phyloP scores from a whole-genome alignment of 2,329 filamentous ascomycete species.

The Furcasterigmium furcatum region DNA sequence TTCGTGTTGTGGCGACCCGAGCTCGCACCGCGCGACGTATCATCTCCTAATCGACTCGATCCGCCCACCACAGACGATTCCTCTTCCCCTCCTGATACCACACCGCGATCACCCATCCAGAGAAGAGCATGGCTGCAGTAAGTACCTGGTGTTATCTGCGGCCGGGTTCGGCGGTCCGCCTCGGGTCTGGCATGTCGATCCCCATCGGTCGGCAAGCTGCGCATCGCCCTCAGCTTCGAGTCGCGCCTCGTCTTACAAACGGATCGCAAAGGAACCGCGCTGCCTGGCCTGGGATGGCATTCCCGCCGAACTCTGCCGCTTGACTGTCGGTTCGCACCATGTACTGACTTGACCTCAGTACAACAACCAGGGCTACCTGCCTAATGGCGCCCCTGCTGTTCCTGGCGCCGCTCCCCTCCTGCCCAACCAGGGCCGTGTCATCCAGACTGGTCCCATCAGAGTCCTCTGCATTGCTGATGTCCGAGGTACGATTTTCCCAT shows the following conservation, averaged over 20 bases:
- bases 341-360: constrained; percentile 20
- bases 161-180: too few relatives aligned
- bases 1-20: background rate
- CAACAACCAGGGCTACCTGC: constrained; percentile 56
- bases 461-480: constrained; percentile 71
- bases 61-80: constrained; percentile 6
- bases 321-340: too few relatives aligned
- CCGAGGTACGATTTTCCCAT: constrained; percentile 56
- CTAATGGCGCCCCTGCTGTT: constrained; percentile 58
- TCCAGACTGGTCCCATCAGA: constrained; percentile 63
- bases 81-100: constrained; percentile 7
- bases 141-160: constrained; percentile 2
- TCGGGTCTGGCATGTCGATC: too few relatives aligned
- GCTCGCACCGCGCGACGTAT: background rate
- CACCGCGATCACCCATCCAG: background rate
- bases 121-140: constrained; percentile 13
- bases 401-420: constrained; percentile 62
- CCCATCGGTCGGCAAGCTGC: too few relatives aligned
- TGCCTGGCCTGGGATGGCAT: too few relatives aligned
- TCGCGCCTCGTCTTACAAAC: too few relatives aligned
- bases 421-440: constrained; percentile 64
- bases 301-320: too few relatives aligned
- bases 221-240: too few relatives aligned
- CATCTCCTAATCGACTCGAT: constrained; percentile 7
- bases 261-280: too few relatives aligned